phyloP scores from a whole-genome alignment of 208 protist species.

The Phytomonas sp. region DNA sequence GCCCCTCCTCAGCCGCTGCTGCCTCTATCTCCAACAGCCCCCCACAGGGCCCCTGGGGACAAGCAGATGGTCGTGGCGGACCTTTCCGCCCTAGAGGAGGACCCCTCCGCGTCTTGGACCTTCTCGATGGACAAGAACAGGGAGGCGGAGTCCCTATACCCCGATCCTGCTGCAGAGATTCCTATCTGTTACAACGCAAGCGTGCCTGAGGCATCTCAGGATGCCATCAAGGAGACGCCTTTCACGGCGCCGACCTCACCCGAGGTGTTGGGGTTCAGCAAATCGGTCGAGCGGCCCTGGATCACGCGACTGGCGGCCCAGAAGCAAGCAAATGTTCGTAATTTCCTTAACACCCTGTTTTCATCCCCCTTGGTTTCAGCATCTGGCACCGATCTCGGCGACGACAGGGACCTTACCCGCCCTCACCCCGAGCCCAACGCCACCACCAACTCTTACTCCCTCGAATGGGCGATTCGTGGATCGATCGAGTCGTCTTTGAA shows the following conservation, averaged over 20 bases:
- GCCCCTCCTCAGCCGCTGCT: not conserved
- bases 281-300: constrained; percentile 18
- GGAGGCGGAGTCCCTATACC: not conserved
- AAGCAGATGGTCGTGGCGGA: not conserved
- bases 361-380: constrained; percentile 9
- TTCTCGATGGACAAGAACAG: not conserved
- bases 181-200: not conserved
- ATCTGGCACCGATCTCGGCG: constrained; percentile 5
- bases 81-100: not conserved
- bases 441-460: not conserved
- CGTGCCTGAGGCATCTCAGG: not conserved
- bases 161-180: not conserved
- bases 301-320: constrained; percentile 15
- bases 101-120: not conserved
- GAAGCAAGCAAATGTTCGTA: constrained; percentile 19
- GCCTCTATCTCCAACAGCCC: not conserved
- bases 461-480: not conserved
- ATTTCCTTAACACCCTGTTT: constrained; percentile 27
- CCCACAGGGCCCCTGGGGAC: not conserved
- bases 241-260: constrained; percentile 4
- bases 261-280: constrained; percentile 14
- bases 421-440: constrained; percentile 10
- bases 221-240: not conserved
- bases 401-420: constrained; percentile 15
- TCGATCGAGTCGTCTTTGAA: not conserved